Conservation (phyloP, 176 grass and related monocot genomes). For the Melocanna baccifera region DNA sequence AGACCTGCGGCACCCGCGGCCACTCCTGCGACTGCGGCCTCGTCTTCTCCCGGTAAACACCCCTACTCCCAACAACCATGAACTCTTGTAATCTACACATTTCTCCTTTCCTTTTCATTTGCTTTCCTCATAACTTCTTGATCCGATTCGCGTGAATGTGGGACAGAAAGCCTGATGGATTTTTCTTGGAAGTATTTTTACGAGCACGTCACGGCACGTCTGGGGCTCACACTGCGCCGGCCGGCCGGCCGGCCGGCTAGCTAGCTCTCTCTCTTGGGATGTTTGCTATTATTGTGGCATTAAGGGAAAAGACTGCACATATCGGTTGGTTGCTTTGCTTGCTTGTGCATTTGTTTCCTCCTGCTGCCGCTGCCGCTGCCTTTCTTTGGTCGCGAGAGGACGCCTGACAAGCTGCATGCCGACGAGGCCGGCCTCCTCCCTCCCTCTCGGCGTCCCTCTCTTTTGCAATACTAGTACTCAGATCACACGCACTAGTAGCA, state of each 20-base stretch:
- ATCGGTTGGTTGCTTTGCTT: slow-evolving; percentile 14
- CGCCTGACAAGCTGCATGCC: slow-evolving; percentile 8
- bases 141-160: neutral
- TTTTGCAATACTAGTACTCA: neutral
- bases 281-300: slow-evolving; percentile 29
- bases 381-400: slow-evolving; percentile 20
- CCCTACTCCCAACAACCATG: neutral
- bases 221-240: neutral
- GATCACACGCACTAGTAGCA: neutral
- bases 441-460: neutral
- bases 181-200: slow-evolving; percentile 4
- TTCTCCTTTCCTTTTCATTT: neutral
- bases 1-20: slow-evolving; percentile 96
- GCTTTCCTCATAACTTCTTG: neutral
- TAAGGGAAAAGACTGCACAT: slow-evolving; percentile 11
- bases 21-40: slow-evolving; percentile 97
- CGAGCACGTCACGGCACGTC: neutral
- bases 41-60: slow-evolving; percentile 78
- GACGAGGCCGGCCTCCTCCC: neutral
- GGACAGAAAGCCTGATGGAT: neutral
- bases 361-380: neutral
- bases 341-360: slow-evolving; percentile 47
- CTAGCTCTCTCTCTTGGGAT: slow-evolving; percentile 28
- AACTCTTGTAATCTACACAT: neutral
- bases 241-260: neutral